Evolutionary conservation across 2,329 filamentous ascomycete species (phyloP).

Genomic region (Calonectria pseudoturangicola): DNA sequence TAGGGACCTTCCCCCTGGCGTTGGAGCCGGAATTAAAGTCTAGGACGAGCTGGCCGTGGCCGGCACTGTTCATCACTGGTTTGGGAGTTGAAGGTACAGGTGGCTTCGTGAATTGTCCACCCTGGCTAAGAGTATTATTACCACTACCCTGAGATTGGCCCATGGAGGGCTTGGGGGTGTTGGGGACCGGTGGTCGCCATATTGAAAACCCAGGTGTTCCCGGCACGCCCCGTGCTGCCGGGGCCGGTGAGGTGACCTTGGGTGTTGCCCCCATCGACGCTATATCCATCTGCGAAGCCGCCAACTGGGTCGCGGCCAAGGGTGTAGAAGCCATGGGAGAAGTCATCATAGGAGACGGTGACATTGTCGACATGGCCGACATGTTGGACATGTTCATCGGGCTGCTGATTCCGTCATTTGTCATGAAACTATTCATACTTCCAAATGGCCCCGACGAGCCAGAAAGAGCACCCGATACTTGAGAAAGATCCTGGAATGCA

Average conservation of each 20-base stretch:
- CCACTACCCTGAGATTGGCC: constrained; percentile 49
- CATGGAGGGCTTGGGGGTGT: constrained; percentile 50
- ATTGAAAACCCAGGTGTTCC: constrained; percentile 62
- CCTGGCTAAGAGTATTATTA: constrained; percentile 47
- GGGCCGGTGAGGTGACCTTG: constrained; percentile 45
- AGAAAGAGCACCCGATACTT: constrained; percentile 54
- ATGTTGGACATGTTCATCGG: constrained; percentile 50
- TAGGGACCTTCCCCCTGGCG: constrained; percentile 60
- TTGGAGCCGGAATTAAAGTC: constrained; percentile 59
- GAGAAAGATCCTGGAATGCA: constrained; percentile 57
- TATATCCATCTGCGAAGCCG: constrained; percentile 47
- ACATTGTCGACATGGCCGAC: constrained; percentile 18
- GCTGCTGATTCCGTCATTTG: constrained; percentile 53
- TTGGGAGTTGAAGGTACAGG: constrained; percentile 64
- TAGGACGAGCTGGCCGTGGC: constrained; percentile 62
- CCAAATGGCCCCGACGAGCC: constrained; percentile 56
- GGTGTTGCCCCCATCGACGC: constrained; percentile 51
- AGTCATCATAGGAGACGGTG: constrained; percentile 46
- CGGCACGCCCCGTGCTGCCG: constrained; percentile 49
- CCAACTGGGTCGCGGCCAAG: constrained; percentile 49
- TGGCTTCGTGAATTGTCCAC: constrained; percentile 60
- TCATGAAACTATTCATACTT: constrained; percentile 59
- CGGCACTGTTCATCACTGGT: constrained; percentile 58
- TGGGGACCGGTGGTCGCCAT: constrained; percentile 60
- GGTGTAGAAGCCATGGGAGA: constrained; percentile 47